Percentiles rank a stretch among this genome's conserved stretches.
These are phyloP conservation scores for Verticillium dahliae DNA, from an alignment of 2,329 filamentous ascomycete genomes.

Conservation along the genomic window DNA sequence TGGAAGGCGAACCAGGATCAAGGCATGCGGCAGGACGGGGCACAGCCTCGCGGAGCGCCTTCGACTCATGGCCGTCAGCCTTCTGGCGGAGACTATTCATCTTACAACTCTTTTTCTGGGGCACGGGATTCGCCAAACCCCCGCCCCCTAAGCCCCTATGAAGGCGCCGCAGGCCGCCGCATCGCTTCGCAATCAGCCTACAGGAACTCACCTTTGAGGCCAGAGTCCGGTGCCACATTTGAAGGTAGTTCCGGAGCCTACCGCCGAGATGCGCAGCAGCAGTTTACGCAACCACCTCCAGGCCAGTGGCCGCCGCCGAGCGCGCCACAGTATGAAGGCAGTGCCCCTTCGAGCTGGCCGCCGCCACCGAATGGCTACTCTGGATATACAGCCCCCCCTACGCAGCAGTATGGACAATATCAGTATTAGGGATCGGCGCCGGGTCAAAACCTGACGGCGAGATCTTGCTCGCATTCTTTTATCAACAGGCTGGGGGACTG, in stretches of 20 bases:
- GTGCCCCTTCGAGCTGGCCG: constrained; percentile 19
- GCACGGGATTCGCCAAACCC: constrained; percentile 11
- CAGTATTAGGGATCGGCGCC: constrained; percentile 16
- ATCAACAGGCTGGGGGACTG: not conserved
- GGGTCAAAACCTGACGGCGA: no score
- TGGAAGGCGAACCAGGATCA: constrained; percentile 40
- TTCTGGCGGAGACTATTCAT: constrained; percentile 35
- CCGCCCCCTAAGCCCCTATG: constrained; percentile 42
- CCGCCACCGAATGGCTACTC: constrained; percentile 20
- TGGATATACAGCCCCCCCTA: constrained; percentile 22
- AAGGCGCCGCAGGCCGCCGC: constrained; percentile 23
- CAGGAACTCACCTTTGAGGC: constrained; percentile 45
- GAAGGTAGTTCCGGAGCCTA: constrained; percentile 31
- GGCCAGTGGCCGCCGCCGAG: not conserved
- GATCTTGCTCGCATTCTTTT: no score
- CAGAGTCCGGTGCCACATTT: constrained; percentile 36
- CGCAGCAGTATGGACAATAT: constrained; percentile 29
- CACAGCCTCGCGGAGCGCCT: constrained; percentile 23
- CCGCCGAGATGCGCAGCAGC: constrained; percentile 8
- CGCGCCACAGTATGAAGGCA: constrained; percentile 6
- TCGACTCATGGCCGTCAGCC: constrained; percentile 31
- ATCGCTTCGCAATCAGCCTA: constrained; percentile 35
- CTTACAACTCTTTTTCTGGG: constrained; percentile 13
- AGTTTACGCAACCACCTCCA: constrained; percentile 3
- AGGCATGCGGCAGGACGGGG: constrained; percentile 20